Conservation (phyloP, 2,329 filamentous ascomycete genomes). For the Nothopassalora personata region DNA sequence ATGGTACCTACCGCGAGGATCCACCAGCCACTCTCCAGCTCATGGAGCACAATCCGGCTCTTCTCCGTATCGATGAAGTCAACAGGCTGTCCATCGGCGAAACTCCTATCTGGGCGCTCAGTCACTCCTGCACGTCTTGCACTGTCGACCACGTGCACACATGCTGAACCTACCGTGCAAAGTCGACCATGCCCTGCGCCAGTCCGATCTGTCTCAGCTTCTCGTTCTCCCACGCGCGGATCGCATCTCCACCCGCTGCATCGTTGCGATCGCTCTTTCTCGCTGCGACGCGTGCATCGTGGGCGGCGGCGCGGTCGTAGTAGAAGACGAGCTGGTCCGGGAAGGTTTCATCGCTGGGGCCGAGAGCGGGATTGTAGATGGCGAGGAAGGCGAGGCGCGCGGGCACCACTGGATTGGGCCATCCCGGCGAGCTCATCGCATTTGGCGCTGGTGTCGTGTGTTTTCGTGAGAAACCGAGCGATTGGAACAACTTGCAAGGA, state of each 20-base stretch:
- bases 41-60: conserved; percentile 74
- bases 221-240: conserved; percentile 69
- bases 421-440: conserved; percentile 21
- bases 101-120: conserved; percentile 51
- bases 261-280: conserved; percentile 28
- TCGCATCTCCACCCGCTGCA: conserved; percentile 32
- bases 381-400: conserved; percentile 85
- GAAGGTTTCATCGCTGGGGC: conserved; percentile 65
- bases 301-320: conserved; percentile 50
- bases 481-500: too few species aligned
- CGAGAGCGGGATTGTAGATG: conserved; percentile 88
- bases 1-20: conserved; percentile 68
- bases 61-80: conserved; percentile 90
- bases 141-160: conserved; percentile 10
- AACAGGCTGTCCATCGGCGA: conserved; percentile 69
- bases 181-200: conserved; percentile 77
- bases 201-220: conserved; percentile 87
- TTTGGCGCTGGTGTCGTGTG: not conserved
- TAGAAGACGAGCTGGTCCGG: conserved; percentile 90
- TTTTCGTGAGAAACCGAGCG: not conserved
- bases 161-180: conserved; percentile 49
- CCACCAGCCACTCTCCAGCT: conserved; percentile 93
- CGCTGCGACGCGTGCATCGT: conserved; percentile 24
- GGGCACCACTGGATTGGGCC: conserved; percentile 43
- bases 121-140: conserved; percentile 17